phyloP scores from a whole-genome alignment of 805 yeast genomes.

The Candida pini region DNA sequence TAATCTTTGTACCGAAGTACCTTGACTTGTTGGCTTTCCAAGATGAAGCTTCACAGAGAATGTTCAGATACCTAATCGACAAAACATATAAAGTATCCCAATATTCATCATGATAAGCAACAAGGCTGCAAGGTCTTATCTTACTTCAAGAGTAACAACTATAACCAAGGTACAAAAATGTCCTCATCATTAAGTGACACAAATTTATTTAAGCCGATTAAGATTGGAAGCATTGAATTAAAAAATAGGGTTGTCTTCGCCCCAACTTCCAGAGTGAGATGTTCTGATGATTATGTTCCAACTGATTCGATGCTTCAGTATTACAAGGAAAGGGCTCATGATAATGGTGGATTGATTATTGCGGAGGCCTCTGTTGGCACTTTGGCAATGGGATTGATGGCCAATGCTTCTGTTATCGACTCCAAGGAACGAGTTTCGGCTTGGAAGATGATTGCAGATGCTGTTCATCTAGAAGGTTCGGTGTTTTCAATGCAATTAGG shows the following conservation, averaged over 20 bases:
- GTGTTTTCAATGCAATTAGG: conserved; percentile 44
- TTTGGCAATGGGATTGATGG: conserved; percentile 35
- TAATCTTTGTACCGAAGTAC: too few relatives aligned
- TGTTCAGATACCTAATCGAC: too few relatives aligned
- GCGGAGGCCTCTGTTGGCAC: conserved; percentile 51
- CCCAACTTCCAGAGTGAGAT: conserved; percentile 44
- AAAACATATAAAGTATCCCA: too few relatives aligned
- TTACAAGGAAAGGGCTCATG: conserved; percentile 47
- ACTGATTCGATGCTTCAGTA: conserved; percentile 41
- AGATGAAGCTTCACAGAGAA: too few relatives aligned
- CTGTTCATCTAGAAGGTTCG: conserved; percentile 43
- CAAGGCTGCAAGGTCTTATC: too few relatives aligned
- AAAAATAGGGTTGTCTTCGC: conserved; percentile 38
- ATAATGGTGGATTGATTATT: conserved; percentile 51
- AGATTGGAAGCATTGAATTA: conserved; percentile 31
- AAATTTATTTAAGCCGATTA: conserved; percentile 35
- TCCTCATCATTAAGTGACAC: conserved; percentile 3
- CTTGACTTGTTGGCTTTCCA: too few relatives aligned
- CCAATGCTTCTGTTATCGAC: conserved; percentile 45
- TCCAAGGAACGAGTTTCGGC: conserved; percentile 37
- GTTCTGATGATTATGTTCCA: conserved; percentile 30
- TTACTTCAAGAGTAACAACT: too few relatives aligned
- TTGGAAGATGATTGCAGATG: conserved; percentile 43
- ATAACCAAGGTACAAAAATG: too few relatives aligned
- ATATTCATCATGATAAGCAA: too few relatives aligned